Evolutionary conservation across 129 eudicot genomes (phyloP).

Genomic region (Flaveria linearis): DNA sequence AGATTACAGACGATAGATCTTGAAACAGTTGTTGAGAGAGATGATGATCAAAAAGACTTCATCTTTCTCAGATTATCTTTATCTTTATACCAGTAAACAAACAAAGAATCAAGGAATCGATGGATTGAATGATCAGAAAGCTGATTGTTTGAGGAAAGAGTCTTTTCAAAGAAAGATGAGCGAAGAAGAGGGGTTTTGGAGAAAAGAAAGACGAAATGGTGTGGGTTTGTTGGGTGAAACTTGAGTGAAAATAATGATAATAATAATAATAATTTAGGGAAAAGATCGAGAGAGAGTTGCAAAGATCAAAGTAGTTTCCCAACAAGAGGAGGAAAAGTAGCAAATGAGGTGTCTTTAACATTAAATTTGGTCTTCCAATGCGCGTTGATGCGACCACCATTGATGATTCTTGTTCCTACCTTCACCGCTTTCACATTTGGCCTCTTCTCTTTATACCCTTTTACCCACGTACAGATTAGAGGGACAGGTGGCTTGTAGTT

Average conservation of each 20-base stretch:
- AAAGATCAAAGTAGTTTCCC: slow-evolving; percentile 13
- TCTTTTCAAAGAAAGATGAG: not conserved
- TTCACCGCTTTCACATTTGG: slow-evolving; percentile 30
- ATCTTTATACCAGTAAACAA: not conserved
- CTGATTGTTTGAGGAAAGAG: slow-evolving; percentile 29
- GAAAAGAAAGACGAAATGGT: slow-evolving; percentile 27
- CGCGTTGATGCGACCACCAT: slow-evolving; percentile 22
- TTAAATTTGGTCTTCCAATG: slow-evolving; percentile 30
- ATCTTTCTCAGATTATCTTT: not conserved
- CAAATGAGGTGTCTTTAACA: slow-evolving; percentile 6
- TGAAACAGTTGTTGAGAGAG: not conserved
- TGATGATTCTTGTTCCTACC: not conserved
- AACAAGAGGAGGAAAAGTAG: not conserved
- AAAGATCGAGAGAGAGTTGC: not conserved
- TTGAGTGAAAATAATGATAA: too few species aligned
- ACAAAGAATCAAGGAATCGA: too few species aligned
- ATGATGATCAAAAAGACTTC: slow-evolving; percentile 21
- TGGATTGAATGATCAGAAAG: not conserved
- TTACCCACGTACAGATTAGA: too few species aligned
- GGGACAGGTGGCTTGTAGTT: too few species aligned
- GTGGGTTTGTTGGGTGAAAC: slow-evolving; percentile 19
- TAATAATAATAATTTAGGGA: too few species aligned
- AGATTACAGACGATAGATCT: slow-evolving; percentile 24
- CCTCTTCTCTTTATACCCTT: slow-evolving; percentile 29
- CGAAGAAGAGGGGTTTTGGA: slow-evolving; percentile 26